A percentile compares a stretch with the other conserved stretches of the same genome.
These are phyloP conservation scores for Podospora tetraspora DNA, from an alignment of 495 filamentous ascomycete genomes.

Conservation along the genomic window DNA sequence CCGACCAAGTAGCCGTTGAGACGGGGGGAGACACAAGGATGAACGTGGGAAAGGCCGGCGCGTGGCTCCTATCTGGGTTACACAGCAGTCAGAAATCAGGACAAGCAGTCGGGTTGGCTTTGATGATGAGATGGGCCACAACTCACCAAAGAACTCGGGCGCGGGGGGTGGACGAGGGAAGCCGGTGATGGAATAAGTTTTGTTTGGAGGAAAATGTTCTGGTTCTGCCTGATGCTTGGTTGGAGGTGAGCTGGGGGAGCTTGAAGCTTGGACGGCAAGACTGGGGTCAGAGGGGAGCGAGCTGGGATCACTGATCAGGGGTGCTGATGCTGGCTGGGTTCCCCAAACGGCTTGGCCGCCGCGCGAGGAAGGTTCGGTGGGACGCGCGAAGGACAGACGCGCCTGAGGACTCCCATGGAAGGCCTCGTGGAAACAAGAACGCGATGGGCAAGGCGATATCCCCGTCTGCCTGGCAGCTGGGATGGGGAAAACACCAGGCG, in stretches of 20 bases:
- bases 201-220: slow-evolving; percentile 1
- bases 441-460: neutral
- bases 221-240: neutral
- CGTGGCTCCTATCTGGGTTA: slow-evolving; percentile 13
- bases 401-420: neutral
- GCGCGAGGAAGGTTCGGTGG: neutral
- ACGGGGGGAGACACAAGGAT: slow-evolving; percentile 1
- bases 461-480: neutral
- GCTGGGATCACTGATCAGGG: neutral
- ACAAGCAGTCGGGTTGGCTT: slow-evolving; percentile 2
- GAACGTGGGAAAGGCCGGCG: slow-evolving; percentile 4
- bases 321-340: neutral
- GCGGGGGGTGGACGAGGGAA: neutral
- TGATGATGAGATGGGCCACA: neutral
- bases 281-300: neutral
- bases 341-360: neutral
- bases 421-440: neutral
- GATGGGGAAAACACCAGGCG: neutral
- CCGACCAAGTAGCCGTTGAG: neutral
- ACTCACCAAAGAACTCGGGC: neutral
- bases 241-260: neutral
- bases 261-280: neutral
- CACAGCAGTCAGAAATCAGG: slow-evolving; percentile 22
- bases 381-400: neutral
- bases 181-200: neutral